Conservation (phyloP, 768 basidiomycete species). For the Pulveroboletus sp. region DNA sequence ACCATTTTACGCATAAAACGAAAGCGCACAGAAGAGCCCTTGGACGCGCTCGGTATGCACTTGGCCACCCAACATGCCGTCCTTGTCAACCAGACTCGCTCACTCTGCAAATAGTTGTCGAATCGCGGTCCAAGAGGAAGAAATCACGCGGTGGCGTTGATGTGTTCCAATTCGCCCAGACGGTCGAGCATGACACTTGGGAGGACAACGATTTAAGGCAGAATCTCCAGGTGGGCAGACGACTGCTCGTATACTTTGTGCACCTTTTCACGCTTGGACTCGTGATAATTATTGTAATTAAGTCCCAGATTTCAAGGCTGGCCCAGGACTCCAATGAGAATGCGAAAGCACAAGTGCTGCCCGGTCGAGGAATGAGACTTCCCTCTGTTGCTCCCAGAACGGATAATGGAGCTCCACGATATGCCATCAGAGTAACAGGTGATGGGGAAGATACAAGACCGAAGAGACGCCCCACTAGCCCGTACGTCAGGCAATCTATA, state of each 20-base stretch:
- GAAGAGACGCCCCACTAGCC: constrained; percentile 35
- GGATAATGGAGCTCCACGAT: constrained; percentile 43
- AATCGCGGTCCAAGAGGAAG: constrained; percentile 56
- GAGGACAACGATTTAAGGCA: constrained; percentile 52
- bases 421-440: constrained; percentile 39
- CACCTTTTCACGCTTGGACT: background rate
- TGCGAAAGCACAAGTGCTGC: constrained; percentile 10
- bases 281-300: background rate
- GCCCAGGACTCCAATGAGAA: constrained; percentile 36
- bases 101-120: constrained; percentile 45
- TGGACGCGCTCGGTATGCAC: constrained; percentile 69
- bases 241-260: background rate
- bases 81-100: constrained; percentile 13
- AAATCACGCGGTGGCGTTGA: constrained; percentile 51
- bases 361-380: constrained; percentile 11
- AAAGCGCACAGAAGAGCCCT: constrained; percentile 75
- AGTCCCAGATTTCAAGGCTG: constrained; percentile 58
- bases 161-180: constrained; percentile 78
- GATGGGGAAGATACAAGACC: constrained; percentile 1
- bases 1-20: constrained; percentile 80
- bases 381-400: constrained; percentile 19
- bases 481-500: constrained; percentile 31
- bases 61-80: constrained; percentile 7
- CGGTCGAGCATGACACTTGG: constrained; percentile 68
- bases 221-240: constrained; percentile 52